Conservation (phyloP, 1,139 yeast genomes). For the Yamadazyma atmosphaerica region DNA sequence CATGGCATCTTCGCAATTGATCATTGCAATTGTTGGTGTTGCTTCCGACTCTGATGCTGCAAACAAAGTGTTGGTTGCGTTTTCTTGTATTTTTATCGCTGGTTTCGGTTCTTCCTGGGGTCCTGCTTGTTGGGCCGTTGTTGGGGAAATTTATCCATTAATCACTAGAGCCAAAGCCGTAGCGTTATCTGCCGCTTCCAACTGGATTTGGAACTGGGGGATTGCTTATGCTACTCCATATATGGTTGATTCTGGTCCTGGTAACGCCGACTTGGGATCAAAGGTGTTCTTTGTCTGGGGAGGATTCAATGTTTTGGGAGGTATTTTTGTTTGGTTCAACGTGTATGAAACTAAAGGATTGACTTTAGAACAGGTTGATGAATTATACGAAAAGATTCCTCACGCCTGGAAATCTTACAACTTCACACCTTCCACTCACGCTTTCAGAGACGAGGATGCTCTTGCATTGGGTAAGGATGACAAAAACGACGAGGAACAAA, state of each 20-base stretch:
- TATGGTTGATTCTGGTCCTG: conserved; percentile 58
- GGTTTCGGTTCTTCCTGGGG: conserved; percentile 87
- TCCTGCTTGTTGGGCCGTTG: conserved; percentile 72
- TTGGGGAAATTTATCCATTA: conserved; percentile 75
- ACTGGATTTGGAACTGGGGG: conserved; percentile 78
- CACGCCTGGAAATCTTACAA: conserved; percentile 33
- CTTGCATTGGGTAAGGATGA: background rate
- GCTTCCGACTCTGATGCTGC: conserved; percentile 30
- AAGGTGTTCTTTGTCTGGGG: conserved; percentile 76
- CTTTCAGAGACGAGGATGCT: conserved; percentile 21
- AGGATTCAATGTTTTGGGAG: conserved; percentile 34
- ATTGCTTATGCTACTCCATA: conserved; percentile 71
- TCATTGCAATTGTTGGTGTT: conserved; percentile 70
- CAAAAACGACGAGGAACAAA: background rate
- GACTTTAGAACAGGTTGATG: conserved; percentile 38
- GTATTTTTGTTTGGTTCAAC: conserved; percentile 46
- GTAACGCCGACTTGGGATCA: conserved; percentile 62
- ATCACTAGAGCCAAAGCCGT: conserved; percentile 78
- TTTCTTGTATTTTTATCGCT: conserved; percentile 74
- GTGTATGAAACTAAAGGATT: conserved; percentile 28
- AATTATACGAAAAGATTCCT: conserved; percentile 30
- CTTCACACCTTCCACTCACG: conserved; percentile 33
- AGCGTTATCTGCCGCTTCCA: conserved; percentile 69
- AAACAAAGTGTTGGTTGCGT: conserved; percentile 59
- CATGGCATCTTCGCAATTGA: conserved; percentile 63